Evolutionary conservation across 495 filamentous ascomycete species (phyloP).

Genomic region (Glonium stellatum): DNA sequence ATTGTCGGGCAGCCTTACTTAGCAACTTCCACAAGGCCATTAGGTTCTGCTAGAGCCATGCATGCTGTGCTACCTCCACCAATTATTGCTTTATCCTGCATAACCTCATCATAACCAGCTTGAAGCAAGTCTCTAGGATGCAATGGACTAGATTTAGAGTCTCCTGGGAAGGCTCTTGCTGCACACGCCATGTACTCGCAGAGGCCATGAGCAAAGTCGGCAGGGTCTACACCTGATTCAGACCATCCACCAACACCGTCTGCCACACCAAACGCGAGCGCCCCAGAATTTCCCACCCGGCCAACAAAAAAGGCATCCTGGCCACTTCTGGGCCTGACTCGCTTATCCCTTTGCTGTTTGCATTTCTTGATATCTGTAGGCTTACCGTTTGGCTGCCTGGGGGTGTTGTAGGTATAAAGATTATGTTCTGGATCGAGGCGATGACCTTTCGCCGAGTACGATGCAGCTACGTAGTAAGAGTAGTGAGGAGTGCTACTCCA

Average conservation of each 20-base stretch:
- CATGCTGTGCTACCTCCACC: conserved; percentile 90
- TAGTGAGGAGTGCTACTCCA: conserved; percentile 36
- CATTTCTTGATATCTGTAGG: conserved; percentile 17
- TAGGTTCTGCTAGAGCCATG: conserved; percentile 61
- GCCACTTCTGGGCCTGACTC: conserved; percentile 65
- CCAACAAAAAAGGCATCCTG: conserved; percentile 96
- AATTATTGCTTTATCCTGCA: conserved; percentile 59
- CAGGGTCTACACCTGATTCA: conserved; percentile 83
- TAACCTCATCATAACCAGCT: conserved; percentile 71
- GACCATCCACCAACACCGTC: conserved; percentile 95
- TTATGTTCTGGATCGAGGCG: conserved; percentile 53
- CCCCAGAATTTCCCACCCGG: conserved; percentile 52
- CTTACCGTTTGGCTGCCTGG: conserved; percentile 13
- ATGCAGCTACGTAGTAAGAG: conserved; percentile 59
- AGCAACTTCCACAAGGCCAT: conserved; percentile 74
- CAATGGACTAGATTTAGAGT: conserved; percentile 43
- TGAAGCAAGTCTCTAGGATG: conserved; percentile 69
- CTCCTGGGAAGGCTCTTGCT: conserved; percentile 39
- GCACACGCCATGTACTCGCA: conserved; percentile 81
- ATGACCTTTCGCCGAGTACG: conserved; percentile 70
- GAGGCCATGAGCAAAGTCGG: conserved; percentile 91
- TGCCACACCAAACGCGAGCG: conserved; percentile 72
- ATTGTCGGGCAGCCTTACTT: conserved; percentile 47
- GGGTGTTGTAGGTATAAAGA: conserved; percentile 23
- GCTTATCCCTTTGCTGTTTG: conserved; percentile 43